These are phyloP conservation scores for Jasminum sambac DNA, from an alignment of 257 asterid genomes.

Conservation along the genomic window DNA sequence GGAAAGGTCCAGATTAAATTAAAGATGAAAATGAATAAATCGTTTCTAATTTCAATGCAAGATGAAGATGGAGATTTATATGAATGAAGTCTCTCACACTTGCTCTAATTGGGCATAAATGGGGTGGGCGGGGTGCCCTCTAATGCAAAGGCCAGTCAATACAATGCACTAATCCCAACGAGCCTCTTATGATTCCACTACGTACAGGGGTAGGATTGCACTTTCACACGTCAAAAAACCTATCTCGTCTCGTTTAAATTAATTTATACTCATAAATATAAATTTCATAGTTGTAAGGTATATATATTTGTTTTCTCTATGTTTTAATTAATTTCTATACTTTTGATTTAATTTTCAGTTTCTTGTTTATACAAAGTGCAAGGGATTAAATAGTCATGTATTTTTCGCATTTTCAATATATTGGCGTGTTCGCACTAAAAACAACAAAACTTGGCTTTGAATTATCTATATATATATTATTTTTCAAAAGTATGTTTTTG, in stretches of 20 bases:
- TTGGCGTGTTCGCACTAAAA: too few species aligned
- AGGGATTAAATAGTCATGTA: too few species aligned
- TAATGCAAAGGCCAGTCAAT: neutral
- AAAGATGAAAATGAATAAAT: conserved; percentile 27
- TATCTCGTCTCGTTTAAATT: neutral
- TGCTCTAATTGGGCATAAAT: conserved; percentile 3
- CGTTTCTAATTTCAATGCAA: conserved; percentile 27
- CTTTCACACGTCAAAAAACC: neutral
- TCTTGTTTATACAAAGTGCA: too few species aligned
- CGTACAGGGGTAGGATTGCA: neutral
- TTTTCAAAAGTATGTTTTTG: too few species aligned
- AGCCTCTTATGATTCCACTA: conserved; percentile 1
- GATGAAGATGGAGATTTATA: conserved; percentile 29
- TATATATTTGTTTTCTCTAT: too few species aligned
- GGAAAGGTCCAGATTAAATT: conserved; percentile 23
- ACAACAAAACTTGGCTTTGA: too few species aligned
- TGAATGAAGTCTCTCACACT: conserved; percentile 14
- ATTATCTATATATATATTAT: too few species aligned
- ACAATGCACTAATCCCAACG: neutral
- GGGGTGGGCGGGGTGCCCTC: conserved; percentile 11
- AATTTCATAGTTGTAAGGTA: too few species aligned
- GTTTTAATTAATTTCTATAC: too few species aligned
- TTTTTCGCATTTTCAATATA: too few species aligned
- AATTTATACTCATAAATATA: too few species aligned
- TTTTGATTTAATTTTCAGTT: too few species aligned